Conservation (phyloP, 345 rosid genomes). For the Euphorbia lathyris region DNA sequence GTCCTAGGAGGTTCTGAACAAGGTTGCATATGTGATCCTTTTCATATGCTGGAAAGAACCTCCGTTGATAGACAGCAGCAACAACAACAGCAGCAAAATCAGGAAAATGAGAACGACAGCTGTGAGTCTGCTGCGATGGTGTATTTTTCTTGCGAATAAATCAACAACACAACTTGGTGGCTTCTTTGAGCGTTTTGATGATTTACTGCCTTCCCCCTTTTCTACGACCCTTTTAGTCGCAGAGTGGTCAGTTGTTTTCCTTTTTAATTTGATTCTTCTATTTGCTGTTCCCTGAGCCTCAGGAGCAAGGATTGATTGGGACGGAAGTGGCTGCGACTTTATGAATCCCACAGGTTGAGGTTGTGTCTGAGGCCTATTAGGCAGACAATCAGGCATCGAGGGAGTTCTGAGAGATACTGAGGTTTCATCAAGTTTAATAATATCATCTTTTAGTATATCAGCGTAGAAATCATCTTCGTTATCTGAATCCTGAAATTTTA, state of each 20-base stretch:
- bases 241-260: background rate
- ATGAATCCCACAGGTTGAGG: slow-evolving; percentile 17
- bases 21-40: background rate
- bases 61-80: slow-evolving; percentile 13
- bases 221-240: too few relatives aligned
- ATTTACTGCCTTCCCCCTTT: background rate
- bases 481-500: slow-evolving; percentile 36
- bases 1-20: slow-evolving; percentile 17
- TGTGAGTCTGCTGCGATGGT: too few relatives aligned
- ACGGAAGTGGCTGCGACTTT: background rate
- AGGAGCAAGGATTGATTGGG: background rate
- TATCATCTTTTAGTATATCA: slow-evolving; percentile 78
- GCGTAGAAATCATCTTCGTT: slow-evolving; percentile 60
- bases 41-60: slow-evolving; percentile 16
- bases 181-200: background rate
- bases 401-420: slow-evolving; percentile 11
- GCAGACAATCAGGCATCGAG: slow-evolving; percentile 3
- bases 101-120: slow-evolving; percentile 16
- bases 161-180: slow-evolving; percentile 17
- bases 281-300: slow-evolving; percentile 32
- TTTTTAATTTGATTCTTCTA: slow-evolving; percentile 30
- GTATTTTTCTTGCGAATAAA: background rate
- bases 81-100: slow-evolving; percentile 24
- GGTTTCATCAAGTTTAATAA: slow-evolving; percentile 59
- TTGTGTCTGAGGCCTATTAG: slow-evolving; percentile 3